Base-by-base conservation (phyloP, 768 basidiomycete species). In the Mycena leptocephala region DNA sequence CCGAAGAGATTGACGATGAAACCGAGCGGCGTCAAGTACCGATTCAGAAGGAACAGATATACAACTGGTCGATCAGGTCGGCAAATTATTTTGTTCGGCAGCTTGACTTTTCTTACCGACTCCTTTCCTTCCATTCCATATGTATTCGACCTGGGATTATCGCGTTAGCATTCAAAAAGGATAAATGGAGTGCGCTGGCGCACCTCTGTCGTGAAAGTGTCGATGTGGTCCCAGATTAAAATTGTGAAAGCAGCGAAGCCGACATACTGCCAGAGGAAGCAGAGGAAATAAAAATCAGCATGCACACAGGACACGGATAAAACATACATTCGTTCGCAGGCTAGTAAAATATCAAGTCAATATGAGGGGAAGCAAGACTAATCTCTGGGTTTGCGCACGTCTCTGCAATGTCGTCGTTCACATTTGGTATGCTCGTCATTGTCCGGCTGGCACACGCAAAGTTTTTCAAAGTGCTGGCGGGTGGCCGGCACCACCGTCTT, bases 21-120 rank as follows among this genome's bases (percentile, higher is more conserved):
- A 0, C 90, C 91, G 3, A 93, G 82, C 0, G 92, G 92, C 0
- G 90, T 92, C 24, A 93, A 82, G 78, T 94, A 94, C 30, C 93
- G 90, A 78, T 93, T 93, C 92, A 89, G 79, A 26, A 89, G 81
- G 74, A 90, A 89, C 10, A 89, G 81, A 76, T 86, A 88, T 22
- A 85, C 81, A 55, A 89, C 88, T 90, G 39, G 18, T 56, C 13
- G 26, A 56, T 24, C 46, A n/a, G 0, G 51, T 73, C 51, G 63
- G 73, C 14, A 26, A 22, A n/a, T 51, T 46, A 18, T 20, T 28
- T 11, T 1, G 24, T 8, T 43, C n/a, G 43, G n/a, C 56, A 55
- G 20, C 20, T 46, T 24, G 28, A 24, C 16, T 24, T 4, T 16
- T 85, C 90, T 80, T 71, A 92, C 91, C 81, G 26, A 81, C 64